Conservation (phyloP, 768 basidiomycete species). For the Kwoniella dendrophila region DNA sequence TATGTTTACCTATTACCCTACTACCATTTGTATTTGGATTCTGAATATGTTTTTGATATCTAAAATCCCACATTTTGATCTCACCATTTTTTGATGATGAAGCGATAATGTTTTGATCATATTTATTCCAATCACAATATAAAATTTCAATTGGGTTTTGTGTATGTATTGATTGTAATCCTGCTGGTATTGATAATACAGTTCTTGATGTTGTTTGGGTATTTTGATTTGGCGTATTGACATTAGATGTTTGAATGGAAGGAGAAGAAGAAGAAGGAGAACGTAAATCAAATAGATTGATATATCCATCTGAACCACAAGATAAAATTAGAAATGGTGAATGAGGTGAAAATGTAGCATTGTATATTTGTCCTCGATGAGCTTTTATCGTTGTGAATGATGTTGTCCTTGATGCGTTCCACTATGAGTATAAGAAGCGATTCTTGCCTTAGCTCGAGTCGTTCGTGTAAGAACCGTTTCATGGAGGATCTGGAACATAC, state of each 20-base stretch:
- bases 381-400: slow-evolving; percentile 78
- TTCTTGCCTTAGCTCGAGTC: no score
- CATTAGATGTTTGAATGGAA: no score
- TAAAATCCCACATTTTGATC: slow-evolving; percentile 34
- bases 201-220: no score
- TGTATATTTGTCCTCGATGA: slow-evolving; percentile 82
- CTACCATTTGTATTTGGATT: background rate
- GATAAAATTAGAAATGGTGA: slow-evolving; percentile 77
- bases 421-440: slow-evolving; percentile 60
- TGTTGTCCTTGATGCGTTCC: slow-evolving; percentile 78
- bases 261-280: no score
- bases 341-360: slow-evolving; percentile 89
- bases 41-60: no score
- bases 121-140: slow-evolving; percentile 53
- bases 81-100: slow-evolving; percentile 34
- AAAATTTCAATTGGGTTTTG: slow-evolving; percentile 31
- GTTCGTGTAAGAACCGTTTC: no score
- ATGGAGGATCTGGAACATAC: no score
- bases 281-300: slow-evolving; percentile 44
- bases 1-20: slow-evolving; percentile 36
- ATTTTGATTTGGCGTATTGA: no score
- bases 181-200: no score
- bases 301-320: slow-evolving; percentile 78
- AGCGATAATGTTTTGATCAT: slow-evolving; percentile 31
- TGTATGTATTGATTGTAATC: no score